Conservation (phyloP, 2,329 filamentous ascomycete genomes). For the Aspergillus ruber region DNA sequence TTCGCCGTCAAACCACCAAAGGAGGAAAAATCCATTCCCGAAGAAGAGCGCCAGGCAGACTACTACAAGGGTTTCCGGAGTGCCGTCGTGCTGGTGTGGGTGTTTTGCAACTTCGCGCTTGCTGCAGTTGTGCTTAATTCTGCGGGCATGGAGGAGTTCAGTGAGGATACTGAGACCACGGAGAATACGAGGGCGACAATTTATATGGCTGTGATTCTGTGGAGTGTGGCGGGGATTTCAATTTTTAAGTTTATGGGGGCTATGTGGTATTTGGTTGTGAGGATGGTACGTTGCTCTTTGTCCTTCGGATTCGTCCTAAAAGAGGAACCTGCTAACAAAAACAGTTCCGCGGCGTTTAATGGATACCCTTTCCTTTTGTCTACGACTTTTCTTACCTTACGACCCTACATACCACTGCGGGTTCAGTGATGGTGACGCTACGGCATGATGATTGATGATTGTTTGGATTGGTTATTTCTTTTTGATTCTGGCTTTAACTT, state of each 20-base stretch:
- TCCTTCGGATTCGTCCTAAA: background rate
- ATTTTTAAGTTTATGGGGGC: conserved; percentile 83
- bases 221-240: conserved; percentile 78
- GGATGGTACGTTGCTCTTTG: conserved; percentile 60
- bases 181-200: conserved; percentile 60
- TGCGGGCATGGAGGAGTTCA: conserved; percentile 68
- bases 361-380: background rate
- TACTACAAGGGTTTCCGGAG: conserved; percentile 97
- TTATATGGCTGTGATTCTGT: conserved; percentile 81
- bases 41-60: conserved; percentile 81
- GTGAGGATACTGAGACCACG: conserved; percentile 35
- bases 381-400: background rate
- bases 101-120: conserved; percentile 89
- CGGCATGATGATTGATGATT: conserved; percentile 18
- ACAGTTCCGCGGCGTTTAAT: conserved; percentile 49
- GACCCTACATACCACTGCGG: conserved; percentile 23
- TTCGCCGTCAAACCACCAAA: conserved; percentile 70
- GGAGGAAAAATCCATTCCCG: conserved; percentile 48
- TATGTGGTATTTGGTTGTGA: conserved; percentile 84
- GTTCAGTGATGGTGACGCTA: conserved; percentile 18
- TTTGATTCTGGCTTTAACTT: background rate
- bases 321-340: no score
- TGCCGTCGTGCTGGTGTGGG: conserved; percentile 88
- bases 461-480: background rate
- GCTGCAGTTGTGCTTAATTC: conserved; percentile 79